phyloP scores from a whole-genome alignment of 352 stramenopile species.

The Albugo candida region DNA sequence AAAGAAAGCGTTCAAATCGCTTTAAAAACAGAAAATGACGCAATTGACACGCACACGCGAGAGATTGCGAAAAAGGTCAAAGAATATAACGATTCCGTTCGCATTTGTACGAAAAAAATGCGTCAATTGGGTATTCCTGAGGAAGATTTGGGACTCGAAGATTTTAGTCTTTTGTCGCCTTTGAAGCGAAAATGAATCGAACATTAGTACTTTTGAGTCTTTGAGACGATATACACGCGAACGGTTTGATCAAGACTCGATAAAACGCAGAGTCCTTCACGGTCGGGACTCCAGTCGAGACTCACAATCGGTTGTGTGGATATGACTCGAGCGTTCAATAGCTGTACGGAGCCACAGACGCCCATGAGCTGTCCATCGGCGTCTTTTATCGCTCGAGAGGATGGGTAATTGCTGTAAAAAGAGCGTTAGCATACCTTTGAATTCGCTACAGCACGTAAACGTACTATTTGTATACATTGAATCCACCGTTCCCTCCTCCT shows the following conservation, averaged over 20 bases:
- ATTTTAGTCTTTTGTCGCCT: constrained; percentile 50
- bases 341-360: constrained; percentile 81
- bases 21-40: constrained; percentile 35
- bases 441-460: constrained; percentile 19
- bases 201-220: constrained; percentile 22
- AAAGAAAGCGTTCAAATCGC: constrained; percentile 42
- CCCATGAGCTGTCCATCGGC: constrained; percentile 65
- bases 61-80: constrained; percentile 51
- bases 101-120: constrained; percentile 52
- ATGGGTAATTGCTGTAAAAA: constrained; percentile 42
- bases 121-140: constrained; percentile 43
- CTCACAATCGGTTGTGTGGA: constrained; percentile 92
- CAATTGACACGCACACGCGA: constrained; percentile 42
- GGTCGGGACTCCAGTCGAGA: constrained; percentile 92
- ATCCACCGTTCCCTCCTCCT: constrained; percentile 87
- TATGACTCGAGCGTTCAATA: constrained; percentile 90
- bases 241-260: constrained; percentile 90
- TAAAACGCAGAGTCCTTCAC: constrained; percentile 83
- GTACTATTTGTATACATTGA: constrained; percentile 96
- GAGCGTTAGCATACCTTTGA: constrained; percentile 2
- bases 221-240: constrained; percentile 89
- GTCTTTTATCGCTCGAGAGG: constrained; percentile 72
- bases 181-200: too few species aligned
- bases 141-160: constrained; percentile 42
- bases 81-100: constrained; percentile 54